These are phyloP conservation scores for Friedmanniomyces simplex DNA, from an alignment of 495 filamentous ascomycete genomes.

Conservation along the genomic window DNA sequence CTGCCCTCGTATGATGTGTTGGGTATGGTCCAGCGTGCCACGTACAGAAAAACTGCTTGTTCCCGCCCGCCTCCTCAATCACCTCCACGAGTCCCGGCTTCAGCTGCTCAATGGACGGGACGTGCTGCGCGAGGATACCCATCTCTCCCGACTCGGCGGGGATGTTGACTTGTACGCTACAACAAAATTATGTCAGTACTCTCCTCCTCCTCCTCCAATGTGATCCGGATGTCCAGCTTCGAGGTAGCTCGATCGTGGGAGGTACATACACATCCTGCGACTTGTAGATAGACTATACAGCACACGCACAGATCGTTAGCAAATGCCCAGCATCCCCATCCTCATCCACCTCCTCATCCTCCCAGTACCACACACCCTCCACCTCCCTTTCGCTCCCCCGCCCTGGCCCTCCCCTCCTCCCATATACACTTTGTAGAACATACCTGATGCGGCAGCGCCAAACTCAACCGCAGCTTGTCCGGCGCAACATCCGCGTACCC, in stretches of 20 bases:
- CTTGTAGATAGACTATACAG: slow-evolving; percentile 60
- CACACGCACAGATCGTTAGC: slow-evolving; percentile 9
- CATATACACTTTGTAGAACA: slow-evolving; percentile 21
- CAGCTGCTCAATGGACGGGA: slow-evolving; percentile 97
- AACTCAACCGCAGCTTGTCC: slow-evolving; percentile 95
- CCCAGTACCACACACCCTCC: no score
- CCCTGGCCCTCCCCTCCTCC: not conserved
- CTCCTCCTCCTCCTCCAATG: not conserved
- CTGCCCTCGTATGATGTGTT: not conserved
- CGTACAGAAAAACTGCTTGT: slow-evolving; percentile 98
- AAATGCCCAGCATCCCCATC: not conserved
- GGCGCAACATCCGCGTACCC: slow-evolving; percentile 88
- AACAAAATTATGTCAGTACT: not conserved
- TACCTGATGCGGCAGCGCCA: slow-evolving; percentile 98
- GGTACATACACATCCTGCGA: slow-evolving; percentile 61
- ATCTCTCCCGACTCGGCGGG: slow-evolving; percentile 97
- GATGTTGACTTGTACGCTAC: slow-evolving; percentile 96
- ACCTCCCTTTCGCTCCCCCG: no score
- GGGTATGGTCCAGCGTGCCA: slow-evolving; percentile 14
- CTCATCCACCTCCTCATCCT: not conserved
- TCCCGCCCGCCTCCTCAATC: slow-evolving; percentile 82
- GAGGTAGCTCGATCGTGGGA: not conserved
- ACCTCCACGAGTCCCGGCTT: slow-evolving; percentile 93
- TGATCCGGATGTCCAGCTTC: no score
- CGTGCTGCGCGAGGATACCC: slow-evolving; percentile 98